A percentile compares a stretch with the other conserved stretches of the same genome.
Evolutionary conservation across 2,329 filamentous ascomycete genomes (phyloP).

Genomic region (Phialocephala subalpina): DNA sequence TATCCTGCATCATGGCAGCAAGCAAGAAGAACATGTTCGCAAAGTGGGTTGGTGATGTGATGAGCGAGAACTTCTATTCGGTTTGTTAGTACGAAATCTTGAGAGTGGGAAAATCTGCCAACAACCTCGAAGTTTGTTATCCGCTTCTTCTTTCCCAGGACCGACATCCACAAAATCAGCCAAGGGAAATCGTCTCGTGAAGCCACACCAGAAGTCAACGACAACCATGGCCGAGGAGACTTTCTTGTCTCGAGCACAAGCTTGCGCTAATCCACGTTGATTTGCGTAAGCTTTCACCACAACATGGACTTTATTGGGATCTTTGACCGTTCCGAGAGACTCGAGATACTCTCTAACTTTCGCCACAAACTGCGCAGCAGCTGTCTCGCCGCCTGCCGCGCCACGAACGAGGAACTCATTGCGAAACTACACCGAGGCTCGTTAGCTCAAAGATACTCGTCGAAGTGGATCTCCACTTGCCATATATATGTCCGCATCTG

Average conservation of each 20-base stretch:
- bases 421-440: slow-evolving; percentile 15
- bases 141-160: slow-evolving; percentile 61
- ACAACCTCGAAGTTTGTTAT: slow-evolving; percentile 64
- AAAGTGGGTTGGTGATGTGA: slow-evolving; percentile 64
- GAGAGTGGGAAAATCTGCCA: neutral
- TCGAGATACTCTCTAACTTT: slow-evolving; percentile 24
- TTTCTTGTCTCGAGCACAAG: slow-evolving; percentile 55
- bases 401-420: slow-evolving; percentile 21
- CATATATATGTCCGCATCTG: slow-evolving; percentile 27
- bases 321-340: slow-evolving; percentile 12
- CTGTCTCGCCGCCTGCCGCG: slow-evolving; percentile 17
- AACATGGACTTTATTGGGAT: slow-evolving; percentile 43
- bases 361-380: slow-evolving; percentile 20
- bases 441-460: neutral
- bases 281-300: slow-evolving; percentile 64
- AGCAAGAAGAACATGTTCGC: slow-evolving; percentile 65
- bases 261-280: slow-evolving; percentile 54
- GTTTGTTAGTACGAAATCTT: neutral
- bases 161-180: slow-evolving; percentile 71
- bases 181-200: slow-evolving; percentile 61
- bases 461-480: slow-evolving; percentile 1
- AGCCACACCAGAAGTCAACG: slow-evolving; percentile 63
- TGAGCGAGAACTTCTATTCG: slow-evolving; percentile 49
- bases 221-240: slow-evolving; percentile 53
- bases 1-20: slow-evolving; percentile 67